A percentile compares a stretch with the other conserved stretches of the same genome.
Evolutionary conservation across 345 rosid species (phyloP).

Genomic region (Linum tenue): DNA sequence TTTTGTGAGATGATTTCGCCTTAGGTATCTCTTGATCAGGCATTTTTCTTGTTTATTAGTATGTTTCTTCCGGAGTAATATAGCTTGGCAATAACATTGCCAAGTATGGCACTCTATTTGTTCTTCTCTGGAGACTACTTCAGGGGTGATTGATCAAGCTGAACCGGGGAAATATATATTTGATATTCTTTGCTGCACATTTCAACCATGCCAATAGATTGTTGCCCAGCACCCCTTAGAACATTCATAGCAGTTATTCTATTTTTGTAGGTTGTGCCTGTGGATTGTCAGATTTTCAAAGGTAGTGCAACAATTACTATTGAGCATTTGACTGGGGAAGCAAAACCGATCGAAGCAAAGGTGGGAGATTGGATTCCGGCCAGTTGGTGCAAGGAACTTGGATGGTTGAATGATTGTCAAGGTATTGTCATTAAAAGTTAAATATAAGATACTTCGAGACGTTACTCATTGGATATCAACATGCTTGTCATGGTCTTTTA

Average conservation of each 20-base stretch:
- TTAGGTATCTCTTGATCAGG: neutral
- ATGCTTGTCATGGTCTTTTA: slow-evolving; percentile 1
- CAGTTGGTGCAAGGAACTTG: slow-evolving; percentile 87
- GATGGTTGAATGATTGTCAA: slow-evolving; percentile 93
- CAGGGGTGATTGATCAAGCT: neutral
- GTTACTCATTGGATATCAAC: neutral
- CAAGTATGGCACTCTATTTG: neutral
- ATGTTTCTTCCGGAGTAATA: neutral
- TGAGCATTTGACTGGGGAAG: slow-evolving; percentile 96
- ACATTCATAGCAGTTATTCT: slow-evolving; percentile 9
- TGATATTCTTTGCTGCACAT: neutral
- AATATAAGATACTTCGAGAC: slow-evolving; percentile 5
- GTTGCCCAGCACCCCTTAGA: neutral
- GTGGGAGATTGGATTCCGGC: slow-evolving; percentile 71
- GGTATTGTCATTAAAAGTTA: slow-evolving; percentile 32
- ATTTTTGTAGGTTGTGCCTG: slow-evolving; percentile 65
- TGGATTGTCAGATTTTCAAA: slow-evolving; percentile 83
- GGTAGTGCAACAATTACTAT: slow-evolving; percentile 89
- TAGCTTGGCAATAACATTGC: slow-evolving; percentile 1
- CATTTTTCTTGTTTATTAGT: neutral
- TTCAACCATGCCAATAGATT: no score
- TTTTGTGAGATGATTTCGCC: neutral
- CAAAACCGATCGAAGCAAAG: slow-evolving; percentile 81
- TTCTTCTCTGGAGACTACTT: neutral
- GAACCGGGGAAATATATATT: neutral